Evolutionary conservation across 2,329 filamentous ascomycete species (phyloP).

Genomic region (Colletotrichum chlorophyti): DNA sequence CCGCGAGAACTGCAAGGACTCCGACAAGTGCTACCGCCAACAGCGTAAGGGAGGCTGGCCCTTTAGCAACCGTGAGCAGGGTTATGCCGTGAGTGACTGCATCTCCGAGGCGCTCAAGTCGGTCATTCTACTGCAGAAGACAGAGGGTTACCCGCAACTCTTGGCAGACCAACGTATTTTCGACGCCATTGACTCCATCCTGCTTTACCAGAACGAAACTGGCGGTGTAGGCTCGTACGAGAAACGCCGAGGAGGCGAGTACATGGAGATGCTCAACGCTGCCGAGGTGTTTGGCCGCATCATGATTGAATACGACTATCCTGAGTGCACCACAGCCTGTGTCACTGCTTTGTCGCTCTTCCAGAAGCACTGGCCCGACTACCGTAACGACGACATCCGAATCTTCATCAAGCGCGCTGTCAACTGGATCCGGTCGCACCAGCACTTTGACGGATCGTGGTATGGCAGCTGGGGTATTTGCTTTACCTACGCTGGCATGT

Average conservation of each 20-base stretch:
- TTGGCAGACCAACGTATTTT: slow-evolving; percentile 80
- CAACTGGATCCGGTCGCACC: slow-evolving; percentile 80
- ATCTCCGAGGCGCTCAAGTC: slow-evolving; percentile 90
- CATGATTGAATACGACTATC: slow-evolving; percentile 99
- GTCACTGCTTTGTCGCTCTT: slow-evolving; percentile 89
- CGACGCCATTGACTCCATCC: slow-evolving; percentile 87
- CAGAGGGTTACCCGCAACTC: slow-evolving; percentile 75
- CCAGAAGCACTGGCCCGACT: slow-evolving; percentile 79
- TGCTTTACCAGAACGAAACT: slow-evolving; percentile 88
- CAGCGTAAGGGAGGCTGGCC: slow-evolving; percentile 93
- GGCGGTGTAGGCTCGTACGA: slow-evolving; percentile 95
- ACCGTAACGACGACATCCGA: slow-evolving; percentile 78
- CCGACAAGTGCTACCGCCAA: slow-evolving; percentile 85
- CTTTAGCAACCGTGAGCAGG: slow-evolving; percentile 91
- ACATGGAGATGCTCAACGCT: slow-evolving; percentile 87
- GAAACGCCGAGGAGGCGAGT: slow-evolving; percentile 76
- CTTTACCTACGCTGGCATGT: slow-evolving; percentile 97
- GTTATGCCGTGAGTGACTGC: slow-evolving; percentile 95
- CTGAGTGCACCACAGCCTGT: slow-evolving; percentile 95
- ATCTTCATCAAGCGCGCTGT: slow-evolving; percentile 76
- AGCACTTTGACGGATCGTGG: slow-evolving; percentile 88
- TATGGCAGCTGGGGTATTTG: slow-evolving; percentile 98
- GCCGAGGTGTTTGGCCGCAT: slow-evolving; percentile 96
- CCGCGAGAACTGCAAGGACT: slow-evolving; percentile 78
- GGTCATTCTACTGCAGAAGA: slow-evolving; percentile 82